phyloP scores from a whole-genome alignment of 2,329 filamentous ascomycete species.

The Aspergillus sp. region DNA sequence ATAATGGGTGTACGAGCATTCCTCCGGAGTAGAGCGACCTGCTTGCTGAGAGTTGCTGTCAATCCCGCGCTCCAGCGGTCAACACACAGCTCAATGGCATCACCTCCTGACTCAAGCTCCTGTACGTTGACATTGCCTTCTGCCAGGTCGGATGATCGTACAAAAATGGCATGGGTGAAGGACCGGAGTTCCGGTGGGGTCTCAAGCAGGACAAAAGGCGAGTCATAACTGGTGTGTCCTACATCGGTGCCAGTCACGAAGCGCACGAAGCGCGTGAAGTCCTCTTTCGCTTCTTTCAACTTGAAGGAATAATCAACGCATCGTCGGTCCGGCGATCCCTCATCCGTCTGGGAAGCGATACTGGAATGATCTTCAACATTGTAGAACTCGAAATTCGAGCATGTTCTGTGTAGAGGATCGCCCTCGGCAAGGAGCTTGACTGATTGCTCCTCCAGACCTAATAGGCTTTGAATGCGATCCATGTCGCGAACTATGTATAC shows the following conservation, averaged over 20 bases:
- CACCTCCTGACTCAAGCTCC: conserved; percentile 59
- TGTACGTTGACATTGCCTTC: conserved; percentile 47
- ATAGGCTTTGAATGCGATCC: conserved; percentile 40
- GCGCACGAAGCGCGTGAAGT: conserved; percentile 62
- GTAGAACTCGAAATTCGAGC: conserved; percentile 52
- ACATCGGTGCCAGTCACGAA: conserved; percentile 58
- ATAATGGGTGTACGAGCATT: conserved; percentile 60
- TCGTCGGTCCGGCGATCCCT: conserved; percentile 46
- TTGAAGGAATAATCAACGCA: conserved; percentile 52
- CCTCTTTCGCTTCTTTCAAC: conserved; percentile 58
- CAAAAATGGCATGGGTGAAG: conserved; percentile 46
- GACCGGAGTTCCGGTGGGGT: conserved; percentile 60
- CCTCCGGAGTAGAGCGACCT: conserved; percentile 60
- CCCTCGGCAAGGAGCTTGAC: conserved; percentile 47
- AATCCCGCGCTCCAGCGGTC: conserved; percentile 59
- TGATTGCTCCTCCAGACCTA: conserved; percentile 48
- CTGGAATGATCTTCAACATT: conserved; percentile 50
- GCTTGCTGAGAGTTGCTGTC: conserved; percentile 54
- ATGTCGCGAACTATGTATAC: conserved; percentile 47
- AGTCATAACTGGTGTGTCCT: conserved; percentile 57
- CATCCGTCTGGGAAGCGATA: conserved; percentile 23
- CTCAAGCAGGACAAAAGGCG: conserved; percentile 62
- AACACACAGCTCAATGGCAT: conserved; percentile 63
- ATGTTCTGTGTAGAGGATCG: conserved; percentile 49
- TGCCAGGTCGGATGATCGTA: conserved; percentile 40